These are phyloP conservation scores for Phialophora verrucosa DNA, from an alignment of 2,329 filamentous ascomycete species.

Conservation along the genomic window DNA sequence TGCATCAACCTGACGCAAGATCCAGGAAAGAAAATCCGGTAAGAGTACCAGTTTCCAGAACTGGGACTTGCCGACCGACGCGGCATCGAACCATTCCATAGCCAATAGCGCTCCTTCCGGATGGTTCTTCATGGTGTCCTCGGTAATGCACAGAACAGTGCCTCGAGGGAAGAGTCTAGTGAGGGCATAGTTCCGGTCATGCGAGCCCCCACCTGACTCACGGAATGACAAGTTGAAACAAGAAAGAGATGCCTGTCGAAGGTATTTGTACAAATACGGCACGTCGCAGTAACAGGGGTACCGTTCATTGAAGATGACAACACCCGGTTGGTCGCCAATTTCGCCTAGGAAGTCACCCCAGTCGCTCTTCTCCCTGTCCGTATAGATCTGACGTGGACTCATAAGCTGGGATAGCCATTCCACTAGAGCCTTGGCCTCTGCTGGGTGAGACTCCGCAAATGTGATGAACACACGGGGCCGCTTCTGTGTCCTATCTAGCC, in stretches of 20 bases:
- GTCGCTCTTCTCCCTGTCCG: slow-evolving; percentile 19
- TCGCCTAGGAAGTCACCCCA: slow-evolving; percentile 28
- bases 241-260: not conserved
- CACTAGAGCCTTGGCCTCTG: slow-evolving; percentile 26
- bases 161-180: slow-evolving; percentile 32
- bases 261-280: slow-evolving; percentile 6
- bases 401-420: slow-evolving; percentile 23
- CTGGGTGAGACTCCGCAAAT: slow-evolving; percentile 26
- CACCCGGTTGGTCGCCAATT: slow-evolving; percentile 6
- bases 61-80: slow-evolving; percentile 8
- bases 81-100: slow-evolving; percentile 31
- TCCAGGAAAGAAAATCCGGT: slow-evolving; percentile 27
- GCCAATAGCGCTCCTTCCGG: slow-evolving; percentile 13
- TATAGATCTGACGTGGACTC: slow-evolving; percentile 19
- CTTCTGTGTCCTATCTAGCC: slow-evolving; percentile 3
- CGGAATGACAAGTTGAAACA: slow-evolving; percentile 25
- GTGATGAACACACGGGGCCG: slow-evolving; percentile 28
- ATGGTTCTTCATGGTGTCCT: slow-evolving; percentile 20
- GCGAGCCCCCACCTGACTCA: not conserved
- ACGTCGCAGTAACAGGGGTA: slow-evolving; percentile 22
- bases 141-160: slow-evolving; percentile 30
- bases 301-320: slow-evolving; percentile 27
- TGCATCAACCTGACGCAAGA: slow-evolving; percentile 6
- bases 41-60: slow-evolving; percentile 26
- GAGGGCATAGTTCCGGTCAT: not conserved